A percentile compares a stretch with the other conserved stretches of the same genome.
Conservation (phyloP, 768 basidiomycete species). For the Boletus bicolor region DNA sequence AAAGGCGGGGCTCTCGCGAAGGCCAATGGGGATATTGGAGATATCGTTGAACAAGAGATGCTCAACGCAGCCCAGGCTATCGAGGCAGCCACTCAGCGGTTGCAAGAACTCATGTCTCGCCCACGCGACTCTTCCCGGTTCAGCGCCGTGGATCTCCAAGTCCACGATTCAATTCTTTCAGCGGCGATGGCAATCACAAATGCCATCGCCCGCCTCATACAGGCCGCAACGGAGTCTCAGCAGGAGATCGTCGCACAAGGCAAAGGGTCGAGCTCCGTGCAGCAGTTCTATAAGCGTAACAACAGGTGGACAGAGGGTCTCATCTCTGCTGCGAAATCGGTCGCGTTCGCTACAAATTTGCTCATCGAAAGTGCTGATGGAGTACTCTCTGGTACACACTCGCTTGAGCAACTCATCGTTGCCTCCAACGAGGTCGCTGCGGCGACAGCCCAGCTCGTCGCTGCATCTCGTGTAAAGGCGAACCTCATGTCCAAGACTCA, state of each 20-base stretch:
- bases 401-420: slow-evolving; percentile 97
- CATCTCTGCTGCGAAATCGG: slow-evolving; percentile 95
- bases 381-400: slow-evolving; percentile 93
- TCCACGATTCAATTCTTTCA: slow-evolving; percentile 95
- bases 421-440: slow-evolving; percentile 99
- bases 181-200: slow-evolving; percentile 94
- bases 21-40: slow-evolving; percentile 90
- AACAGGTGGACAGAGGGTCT: slow-evolving; percentile 99
- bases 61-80: slow-evolving; percentile 88
- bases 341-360: slow-evolving; percentile 92
- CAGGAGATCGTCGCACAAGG: slow-evolving; percentile 97
- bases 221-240: slow-evolving; percentile 96
- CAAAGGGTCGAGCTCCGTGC: slow-evolving; percentile 83
- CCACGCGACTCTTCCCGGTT: slow-evolving; percentile 85
- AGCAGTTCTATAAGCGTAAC: slow-evolving; percentile 99
- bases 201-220: slow-evolving; percentile 91
- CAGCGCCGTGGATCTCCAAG: slow-evolving; percentile 90
- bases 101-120: slow-evolving; percentile 89
- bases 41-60: slow-evolving; percentile 98
- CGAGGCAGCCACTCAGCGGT: slow-evolving; percentile 84
- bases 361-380: slow-evolving; percentile 98
- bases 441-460: slow-evolving; percentile 96
- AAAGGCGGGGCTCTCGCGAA: slow-evolving; percentile 66
- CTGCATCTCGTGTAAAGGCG: slow-evolving; percentile 96
- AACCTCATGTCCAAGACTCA: slow-evolving; percentile 99